Evolutionary conservation across 225 moss, liverwort and hornwort genomes (phyloP).

Genomic region (Climacium dendroides): DNA sequence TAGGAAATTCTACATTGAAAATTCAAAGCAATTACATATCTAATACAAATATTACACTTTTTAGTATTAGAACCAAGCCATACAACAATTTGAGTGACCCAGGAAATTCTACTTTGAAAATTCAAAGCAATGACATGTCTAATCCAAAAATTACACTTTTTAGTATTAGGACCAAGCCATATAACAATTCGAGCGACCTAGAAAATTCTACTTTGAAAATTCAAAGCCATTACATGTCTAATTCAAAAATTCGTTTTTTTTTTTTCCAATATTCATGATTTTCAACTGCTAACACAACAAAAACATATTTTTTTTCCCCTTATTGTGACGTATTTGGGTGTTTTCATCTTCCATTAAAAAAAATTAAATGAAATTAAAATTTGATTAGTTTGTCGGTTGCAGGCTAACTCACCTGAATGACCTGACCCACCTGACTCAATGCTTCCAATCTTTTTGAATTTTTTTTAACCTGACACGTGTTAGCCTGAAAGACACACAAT

Average conservation of each 20-base stretch:
- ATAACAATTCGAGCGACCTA: rapidly evolving
- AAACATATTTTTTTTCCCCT: background rate
- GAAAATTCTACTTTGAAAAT: rapidly evolving
- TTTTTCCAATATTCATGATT: background rate
- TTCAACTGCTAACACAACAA: background rate
- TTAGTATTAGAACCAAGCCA: rapidly evolving
- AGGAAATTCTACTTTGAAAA: no score
- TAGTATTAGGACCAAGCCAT: rapidly evolving
- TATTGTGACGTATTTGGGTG: background rate
- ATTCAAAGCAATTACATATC: background rate
- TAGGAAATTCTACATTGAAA: no score
- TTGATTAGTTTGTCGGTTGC: background rate
- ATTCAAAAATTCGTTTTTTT: no score
- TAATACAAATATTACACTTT: background rate
- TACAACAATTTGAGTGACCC: rapidly evolving
- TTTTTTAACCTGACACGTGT: background rate
- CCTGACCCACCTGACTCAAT: background rate
- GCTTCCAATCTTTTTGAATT: background rate
- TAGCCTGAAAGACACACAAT: background rate
- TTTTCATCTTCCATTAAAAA: background rate
- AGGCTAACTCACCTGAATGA: background rate
- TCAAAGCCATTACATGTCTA: background rate
- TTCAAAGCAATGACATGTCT: no score
- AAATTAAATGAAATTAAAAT: background rate
- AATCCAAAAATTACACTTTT: background rate